Evolutionary conservation across 495 filamentous ascomycete species (phyloP), one percentile per base, ranked within the genome.

Genomic region (Talaromyces ruber): DNA sequence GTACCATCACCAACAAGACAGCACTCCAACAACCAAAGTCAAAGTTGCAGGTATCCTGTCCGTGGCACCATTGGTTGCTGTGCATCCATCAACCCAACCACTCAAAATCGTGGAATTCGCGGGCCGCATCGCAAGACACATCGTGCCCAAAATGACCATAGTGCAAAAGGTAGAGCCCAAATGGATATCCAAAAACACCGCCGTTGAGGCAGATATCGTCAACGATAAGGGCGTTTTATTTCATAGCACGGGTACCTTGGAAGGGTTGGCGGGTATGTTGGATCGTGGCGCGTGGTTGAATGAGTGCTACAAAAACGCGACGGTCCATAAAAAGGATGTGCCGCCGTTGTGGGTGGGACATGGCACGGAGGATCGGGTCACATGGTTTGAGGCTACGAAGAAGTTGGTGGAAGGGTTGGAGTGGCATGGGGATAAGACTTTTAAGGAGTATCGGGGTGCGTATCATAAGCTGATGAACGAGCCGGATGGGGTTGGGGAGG

Each of bases 181-280:
- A 60, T 73, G 82, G 60, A 64, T 96, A 56, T 84, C 79, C 28
- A 81, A 90, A 7, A 88, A 95, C 71, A 73, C 78, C 43, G 76
- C 67, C 22, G 83, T 90, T 29, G 75, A 77, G 34, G 69, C 78
- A 67, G 79, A 74, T 26, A 79, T 86, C 45, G 72, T 66, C 22
- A 81, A 78, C 22, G 91, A 96, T 71, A 65, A 74, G 66, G 37
- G 54, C 6, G 14, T 26, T 18, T 75, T 96, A 60, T 81, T 84
- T 69, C 91, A 95, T 73, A 79, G 90, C 67, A 90, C 82, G 1
- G 93, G 91, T 12, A 96, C 92, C 43, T 72, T 95, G 21, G 85
- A 90, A 69, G 88, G 87, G 1, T 67, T 95, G 29, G 77, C 86
- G 2, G 86, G 84, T 0, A 84, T 96, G 86, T 69, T 96, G 65